Evolutionary conservation across 75 land plant genomes (phyloP), one percentile per base, ranked within the genome.

Genomic region (Cryptomeria japonica): DNA sequence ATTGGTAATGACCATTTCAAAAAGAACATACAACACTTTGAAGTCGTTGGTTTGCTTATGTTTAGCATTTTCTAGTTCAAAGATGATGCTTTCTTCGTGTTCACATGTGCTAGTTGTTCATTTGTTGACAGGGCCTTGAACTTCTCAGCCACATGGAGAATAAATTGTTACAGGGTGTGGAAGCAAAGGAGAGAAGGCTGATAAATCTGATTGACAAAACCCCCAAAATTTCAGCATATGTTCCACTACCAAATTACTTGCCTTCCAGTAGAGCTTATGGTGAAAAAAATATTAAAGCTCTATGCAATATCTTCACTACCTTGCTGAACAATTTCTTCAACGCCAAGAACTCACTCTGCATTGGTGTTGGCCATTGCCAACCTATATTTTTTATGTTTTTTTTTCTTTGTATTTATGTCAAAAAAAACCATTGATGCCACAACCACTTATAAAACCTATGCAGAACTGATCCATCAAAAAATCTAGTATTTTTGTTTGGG

Each of bases 81-180:
- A 39, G 91, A 89, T 18, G 89, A 92, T 86, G 87, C 89, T 76
- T 94, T 88, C 90, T 89, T 91, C 5, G 68, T 85, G 1, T 94
- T 94, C 72, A 85, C 93, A 10, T 83, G 89, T 53, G 90, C 90
- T 19, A 93, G 92, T 38, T 93, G 91, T 5, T 56, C 86, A 1
- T 91, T 85, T 53, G 90, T 94, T 18, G 93, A 93, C 25, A 91
- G 91, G 87, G 92, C 93, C 31, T 70, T 93, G 3, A 87, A 91
- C n/a, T 25, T 41, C 9, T 9, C 49, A 47, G 49, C 49, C 49
- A 0, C 55, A 55, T n/a, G n/a, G 58, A 15, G 4, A 15, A 4
- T 31, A 47, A 14, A 1, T 12, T 2, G 3, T 22, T 49, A 22
- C 64, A 58, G 25, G 25, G 25, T 22, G 58, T 22, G 44, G 84